Base-by-base conservation (phyloP, 2,329 filamentous ascomycete genomes). In the Phyllosticta paracitricarpa region DNA sequence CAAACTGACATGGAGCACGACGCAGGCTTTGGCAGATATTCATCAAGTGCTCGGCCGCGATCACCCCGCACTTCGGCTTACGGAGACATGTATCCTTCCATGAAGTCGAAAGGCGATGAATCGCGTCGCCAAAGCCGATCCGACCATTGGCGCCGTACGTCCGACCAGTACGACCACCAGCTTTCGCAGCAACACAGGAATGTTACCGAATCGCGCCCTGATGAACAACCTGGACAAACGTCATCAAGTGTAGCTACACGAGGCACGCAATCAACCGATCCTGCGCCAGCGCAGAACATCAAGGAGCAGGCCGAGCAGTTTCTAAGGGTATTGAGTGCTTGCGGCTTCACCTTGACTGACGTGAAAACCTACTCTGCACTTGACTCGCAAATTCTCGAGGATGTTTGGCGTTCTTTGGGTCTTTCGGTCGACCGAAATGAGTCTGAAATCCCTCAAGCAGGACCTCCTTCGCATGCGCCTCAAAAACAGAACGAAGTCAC, bases 301-400 rank as follows among this genome's bases (percentile, higher is more conserved):
- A 58, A 25, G 35, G 48, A 40, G 19, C 64, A 71, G 40, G 75
- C 76, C 54, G 64, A 77, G 28, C 65, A 67, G 35, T 64, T 76
- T 35, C 67, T 81, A 63, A 70, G 78, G 59, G 69, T 72, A 51
- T 25, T 62, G 52, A 77, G 89, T 63, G 88, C 89, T 56, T 84
- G 95, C 62, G 84, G 84, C 22, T 96, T 87, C 68, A 81, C 87
- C 60, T 51, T 58, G 24, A 28, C 35, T 19, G 82, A 89, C 63
- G 86, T 93, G 61, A 77, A 92, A 12, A 79, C 84, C 40, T n/a
- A 48, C 10, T 88, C 93, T 71, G 88, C 89, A 0, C 80, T 93
- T 52, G 82, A 91, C 66, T 78, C 82, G 2, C 66, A 69, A 51
- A 64, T 67, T 19, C 66, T 74, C 10, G 65, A 57, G 19, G 59